A percentile compares a stretch with the other conserved stretches of the same genome.
phyloP scores from a whole-genome alignment of 371 early-diverging fungal genomes.

The Mortierella sp. region DNA sequence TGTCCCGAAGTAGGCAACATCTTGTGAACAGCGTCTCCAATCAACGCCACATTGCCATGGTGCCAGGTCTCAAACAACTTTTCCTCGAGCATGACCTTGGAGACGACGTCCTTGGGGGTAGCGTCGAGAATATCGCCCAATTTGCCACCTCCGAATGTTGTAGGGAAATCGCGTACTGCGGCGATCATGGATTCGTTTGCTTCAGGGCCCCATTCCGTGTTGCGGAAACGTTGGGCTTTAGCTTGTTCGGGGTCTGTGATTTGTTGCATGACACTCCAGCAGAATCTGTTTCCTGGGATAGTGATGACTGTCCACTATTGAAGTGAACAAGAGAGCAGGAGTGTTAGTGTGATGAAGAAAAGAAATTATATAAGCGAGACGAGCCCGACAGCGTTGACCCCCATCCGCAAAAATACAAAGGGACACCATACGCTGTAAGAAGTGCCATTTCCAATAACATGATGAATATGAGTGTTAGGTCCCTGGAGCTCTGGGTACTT shows the following conservation, averaged over 20 bases:
- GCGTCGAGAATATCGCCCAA: constrained; percentile 26
- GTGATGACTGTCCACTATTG: constrained; percentile 10
- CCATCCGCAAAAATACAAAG: neutral
- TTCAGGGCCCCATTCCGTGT: constrained; percentile 28
- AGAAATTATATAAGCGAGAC: too few relatives aligned
- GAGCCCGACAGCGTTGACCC: too few relatives aligned
- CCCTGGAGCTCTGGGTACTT: constrained; percentile 5
- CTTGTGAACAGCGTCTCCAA: constrained; percentile 25
- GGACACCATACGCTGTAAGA: neutral
- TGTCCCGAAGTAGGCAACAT: constrained; percentile 20
- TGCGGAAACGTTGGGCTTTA: constrained; percentile 8
- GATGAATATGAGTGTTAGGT: neutral
- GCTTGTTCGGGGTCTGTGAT: neutral
- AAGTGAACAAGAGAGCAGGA: neutral
- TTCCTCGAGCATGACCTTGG: constrained; percentile 28
- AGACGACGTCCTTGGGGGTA: constrained; percentile 22
- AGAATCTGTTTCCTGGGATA: constrained; percentile 17
- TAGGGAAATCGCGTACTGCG: constrained; percentile 7
- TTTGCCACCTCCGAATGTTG: constrained; percentile 6
- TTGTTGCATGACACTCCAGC: constrained; percentile 22
- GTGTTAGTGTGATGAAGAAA: neutral
- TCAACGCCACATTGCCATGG: neutral
- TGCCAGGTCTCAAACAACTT: constrained; percentile 28
- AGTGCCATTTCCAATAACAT: neutral
- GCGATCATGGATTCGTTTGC: constrained; percentile 13